Evolutionary conservation across 352 stramenopile species (phyloP), one percentile per base, ranked within the genome.

Genomic region (Thraustochytrium striatum): DNA sequence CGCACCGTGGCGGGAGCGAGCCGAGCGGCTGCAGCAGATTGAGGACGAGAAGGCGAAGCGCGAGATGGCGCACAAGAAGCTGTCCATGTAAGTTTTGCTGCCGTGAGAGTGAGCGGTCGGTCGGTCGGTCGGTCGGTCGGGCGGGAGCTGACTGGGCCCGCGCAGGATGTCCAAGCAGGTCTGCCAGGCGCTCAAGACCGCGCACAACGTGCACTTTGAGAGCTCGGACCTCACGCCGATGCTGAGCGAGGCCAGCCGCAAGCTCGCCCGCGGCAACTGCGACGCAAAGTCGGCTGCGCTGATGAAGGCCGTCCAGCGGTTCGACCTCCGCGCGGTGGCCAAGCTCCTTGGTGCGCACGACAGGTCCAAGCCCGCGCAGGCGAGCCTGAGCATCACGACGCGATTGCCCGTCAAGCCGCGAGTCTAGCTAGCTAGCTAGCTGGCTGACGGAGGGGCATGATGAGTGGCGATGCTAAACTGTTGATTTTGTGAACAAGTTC

Each of bases 41-140:
- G 65, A 75, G 25, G 65, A 75, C 50, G 65, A 75, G n/a, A 75
- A 75, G 32, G 65, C 65, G 3, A 58, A 61, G 35, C 65, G 65
- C 21, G 65, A 75, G 36, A 30, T 68, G 13, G 65, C 65, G 13
- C 30, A 11, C 44, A 75, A 75, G 50, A 30, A 30, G 33, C 11
- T 72, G 19, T 55, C 65, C 19, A 39, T 44, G 21, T 38, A 55
- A 55, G 47, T 55, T 16, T 21, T 16, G 47, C 25, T 16, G 16
- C 47, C 16, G 25, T 16, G 47, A 21, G 47, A 55, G 25, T 21
- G 47, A 55, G 47, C 25, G 47, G 47, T 16, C 16, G 16, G 16
- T 25, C 25, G 47, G 47, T 55, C 25, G 16, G 16, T 21, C 16
- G 47, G 47, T 21, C 25, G 47, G 16, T 55, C 16, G 25, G 25